These are phyloP conservation scores for Ophiostoma novo-ulmi DNA, from an alignment of 2,329 filamentous ascomycete genomes.

Conservation along the genomic window DNA sequence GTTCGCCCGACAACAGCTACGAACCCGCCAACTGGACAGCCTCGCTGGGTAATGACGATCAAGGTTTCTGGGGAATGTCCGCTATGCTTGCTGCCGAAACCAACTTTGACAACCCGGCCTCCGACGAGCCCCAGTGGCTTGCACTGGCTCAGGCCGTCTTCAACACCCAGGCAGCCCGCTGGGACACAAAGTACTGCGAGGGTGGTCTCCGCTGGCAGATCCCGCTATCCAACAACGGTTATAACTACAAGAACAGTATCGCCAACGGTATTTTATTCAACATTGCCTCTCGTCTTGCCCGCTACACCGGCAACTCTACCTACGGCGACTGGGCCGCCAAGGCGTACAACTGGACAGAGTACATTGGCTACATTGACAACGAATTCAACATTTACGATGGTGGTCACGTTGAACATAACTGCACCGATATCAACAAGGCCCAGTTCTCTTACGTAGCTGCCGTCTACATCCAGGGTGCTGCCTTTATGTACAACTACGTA, in stretches of 20 bases:
- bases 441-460: constrained; percentile 66
- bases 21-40: constrained; percentile 45
- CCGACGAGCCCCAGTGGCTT: constrained; percentile 44
- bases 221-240: constrained; percentile 57
- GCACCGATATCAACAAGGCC: constrained; percentile 54
- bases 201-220: constrained; percentile 67
- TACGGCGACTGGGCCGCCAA: constrained; percentile 59
- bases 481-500: constrained; percentile 63
- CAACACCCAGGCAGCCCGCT: constrained; percentile 49
- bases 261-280: constrained; percentile 62
- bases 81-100: constrained; percentile 54
- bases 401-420: constrained; percentile 52
- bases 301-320: constrained; percentile 62
- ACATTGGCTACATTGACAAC: constrained; percentile 54
- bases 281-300: constrained; percentile 61
- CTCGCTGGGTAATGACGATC: constrained; percentile 53
- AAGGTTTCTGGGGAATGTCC: constrained; percentile 54
- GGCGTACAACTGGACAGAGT: constrained; percentile 57
- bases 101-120: constrained; percentile 44
- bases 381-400: constrained; percentile 60
- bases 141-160: constrained; percentile 56
- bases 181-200: constrained; percentile 57
- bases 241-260: constrained; percentile 62
- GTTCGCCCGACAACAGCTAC: constrained; percentile 43
- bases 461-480: constrained; percentile 56